Conservation (phyloP, 306 rosid species). For the Hippophae tibetana region DNA sequence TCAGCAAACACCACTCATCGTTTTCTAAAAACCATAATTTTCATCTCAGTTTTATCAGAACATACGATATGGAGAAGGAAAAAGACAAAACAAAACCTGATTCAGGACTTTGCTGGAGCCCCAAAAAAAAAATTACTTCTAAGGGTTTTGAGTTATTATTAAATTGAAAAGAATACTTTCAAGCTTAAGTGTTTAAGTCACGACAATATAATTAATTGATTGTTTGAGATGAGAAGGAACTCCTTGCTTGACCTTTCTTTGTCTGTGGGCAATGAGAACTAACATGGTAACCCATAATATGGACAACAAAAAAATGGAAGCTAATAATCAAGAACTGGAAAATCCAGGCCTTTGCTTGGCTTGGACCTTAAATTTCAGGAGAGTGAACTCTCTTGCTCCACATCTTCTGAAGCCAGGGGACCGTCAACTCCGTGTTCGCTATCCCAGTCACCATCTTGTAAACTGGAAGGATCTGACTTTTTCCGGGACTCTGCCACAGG, state of each 20-base stretch:
- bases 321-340: constrained; percentile 27
- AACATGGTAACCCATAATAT: constrained; percentile 28
- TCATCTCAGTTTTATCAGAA: too few relatives aligned
- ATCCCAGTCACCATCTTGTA: constrained; percentile 33
- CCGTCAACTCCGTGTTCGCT: constrained; percentile 29
- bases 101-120: too few relatives aligned
- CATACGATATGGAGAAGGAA: too few relatives aligned
- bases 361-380: constrained; percentile 33
- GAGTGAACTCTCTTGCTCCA: constrained; percentile 31
- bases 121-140: background rate
- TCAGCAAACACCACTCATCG: too few relatives aligned
- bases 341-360: constrained; percentile 31
- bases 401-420: constrained; percentile 42
- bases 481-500: constrained; percentile 22
- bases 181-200: too few relatives aligned
- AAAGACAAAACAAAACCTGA: too few relatives aligned
- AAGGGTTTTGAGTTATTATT: background rate
- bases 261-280: constrained; percentile 19
- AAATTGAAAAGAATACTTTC: background rate
- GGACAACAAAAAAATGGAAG: constrained; percentile 33
- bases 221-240: constrained; percentile 6
- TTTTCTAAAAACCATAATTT: too few relatives aligned
- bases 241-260: constrained; percentile 32
- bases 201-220: too few relatives aligned
- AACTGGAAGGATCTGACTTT: constrained; percentile 24